These are phyloP conservation scores for Chaetomiaceae sp. DNA, from an alignment of 2,329 filamentous ascomycete genomes.

Conservation along the genomic window DNA sequence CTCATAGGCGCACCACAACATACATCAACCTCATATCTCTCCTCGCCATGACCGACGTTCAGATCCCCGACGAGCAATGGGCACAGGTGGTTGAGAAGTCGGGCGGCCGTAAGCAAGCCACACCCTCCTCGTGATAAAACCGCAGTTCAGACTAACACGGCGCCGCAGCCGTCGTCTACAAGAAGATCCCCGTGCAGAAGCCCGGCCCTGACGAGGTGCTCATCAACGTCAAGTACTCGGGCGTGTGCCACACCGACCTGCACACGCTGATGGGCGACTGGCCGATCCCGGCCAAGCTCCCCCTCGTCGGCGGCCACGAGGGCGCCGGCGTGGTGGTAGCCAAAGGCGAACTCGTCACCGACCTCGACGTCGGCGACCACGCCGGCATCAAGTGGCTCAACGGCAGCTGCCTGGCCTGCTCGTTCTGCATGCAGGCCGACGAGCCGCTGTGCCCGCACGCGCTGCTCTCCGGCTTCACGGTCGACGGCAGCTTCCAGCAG, in stretches of 20 bases:
- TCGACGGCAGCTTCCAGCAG: conserved; percentile 90
- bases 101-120: conserved; percentile 56
- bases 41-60: conserved; percentile 34
- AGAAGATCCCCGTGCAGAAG: conserved; percentile 72
- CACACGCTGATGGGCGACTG: conserved; percentile 82
- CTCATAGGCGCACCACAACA: not conserved
- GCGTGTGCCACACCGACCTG: conserved; percentile 84
- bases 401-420: conserved; percentile 74
- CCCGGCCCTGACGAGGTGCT: conserved; percentile 88
- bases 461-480: conserved; percentile 80
- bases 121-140: conserved; percentile 25
- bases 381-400: conserved; percentile 94
- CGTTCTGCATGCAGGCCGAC: conserved; percentile 73
- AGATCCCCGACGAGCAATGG: conserved; percentile 80
- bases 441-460: conserved; percentile 77
- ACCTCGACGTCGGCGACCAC: conserved; percentile 75
- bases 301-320: conserved; percentile 75
- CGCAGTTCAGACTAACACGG: conserved; percentile 2
- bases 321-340: conserved; percentile 80
- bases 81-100: conserved; percentile 83
- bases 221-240: conserved; percentile 83
- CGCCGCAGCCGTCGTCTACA: conserved; percentile 56
- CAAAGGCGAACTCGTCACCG: conserved; percentile 67
- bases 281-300: conserved; percentile 76
- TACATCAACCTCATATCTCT: not conserved